These are phyloP conservation scores for Selaginella tamariscina DNA, from an alignment of 75 land plant genomes.

Conservation along the genomic window DNA sequence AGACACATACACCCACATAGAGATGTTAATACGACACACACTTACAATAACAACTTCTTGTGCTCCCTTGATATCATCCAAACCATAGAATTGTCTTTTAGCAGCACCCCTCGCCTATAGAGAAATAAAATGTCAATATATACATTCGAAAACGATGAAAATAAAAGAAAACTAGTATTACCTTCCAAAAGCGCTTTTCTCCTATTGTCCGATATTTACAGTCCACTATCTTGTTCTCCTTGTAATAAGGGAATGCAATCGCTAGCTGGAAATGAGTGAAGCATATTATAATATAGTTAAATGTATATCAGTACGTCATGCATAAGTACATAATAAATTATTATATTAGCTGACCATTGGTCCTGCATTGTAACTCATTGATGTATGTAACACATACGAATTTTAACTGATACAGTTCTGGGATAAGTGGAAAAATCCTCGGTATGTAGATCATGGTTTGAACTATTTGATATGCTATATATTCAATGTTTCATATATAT, in stretches of 20 bases:
- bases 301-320: too few species aligned
- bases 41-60: constrained; percentile 80
- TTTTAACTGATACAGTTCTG: not conserved
- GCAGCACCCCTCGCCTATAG: constrained; percentile 10
- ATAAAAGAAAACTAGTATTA: constrained; percentile 12
- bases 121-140: not conserved
- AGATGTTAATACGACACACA: not conserved
- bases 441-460: constrained; percentile 8
- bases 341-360: not conserved
- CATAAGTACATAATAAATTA: too few species aligned
- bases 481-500: too few species aligned
- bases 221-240: constrained; percentile 43
- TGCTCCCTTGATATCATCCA: constrained; percentile 66
- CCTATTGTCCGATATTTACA: constrained; percentile 65
- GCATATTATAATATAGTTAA: too few species aligned
- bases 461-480: too few species aligned
- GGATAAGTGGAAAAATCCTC: not conserved
- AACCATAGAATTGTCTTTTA: constrained; percentile 71
- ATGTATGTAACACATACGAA: not conserved
- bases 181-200: constrained; percentile 79
- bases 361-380: not conserved
- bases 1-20: not conserved
- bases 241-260: constrained; percentile 67
- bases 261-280: constrained; percentile 36
- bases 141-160: not conserved